Conservation (phyloP, 73 alveolate species). For the Tetrahymena borealis region DNA sequence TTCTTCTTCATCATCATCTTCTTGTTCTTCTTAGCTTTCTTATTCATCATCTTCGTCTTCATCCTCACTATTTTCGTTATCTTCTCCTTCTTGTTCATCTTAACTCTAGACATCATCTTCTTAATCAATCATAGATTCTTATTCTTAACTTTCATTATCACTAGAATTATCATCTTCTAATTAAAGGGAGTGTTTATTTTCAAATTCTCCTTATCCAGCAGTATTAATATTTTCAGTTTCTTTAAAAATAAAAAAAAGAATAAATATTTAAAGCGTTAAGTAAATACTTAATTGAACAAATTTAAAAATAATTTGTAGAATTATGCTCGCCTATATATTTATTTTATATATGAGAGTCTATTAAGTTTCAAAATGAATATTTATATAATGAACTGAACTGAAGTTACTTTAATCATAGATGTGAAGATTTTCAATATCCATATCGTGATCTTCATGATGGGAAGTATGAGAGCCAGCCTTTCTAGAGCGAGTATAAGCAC, state of each 20-base stretch:
- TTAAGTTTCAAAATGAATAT: too few species aligned
- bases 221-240: conserved; percentile 1
- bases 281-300: background rate
- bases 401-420: background rate
- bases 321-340: too few species aligned
- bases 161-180: background rate
- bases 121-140: background rate
- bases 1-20: background rate
- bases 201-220: background rate
- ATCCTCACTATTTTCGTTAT: background rate
- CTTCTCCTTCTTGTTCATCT: background rate
- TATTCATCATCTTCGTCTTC: background rate
- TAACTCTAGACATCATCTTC: background rate
- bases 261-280: too few species aligned
- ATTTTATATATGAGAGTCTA: too few species aligned
- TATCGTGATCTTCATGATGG: background rate
- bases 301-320: background rate
- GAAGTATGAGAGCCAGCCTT: background rate
- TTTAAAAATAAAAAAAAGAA: too few species aligned
- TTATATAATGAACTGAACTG: too few species aligned
- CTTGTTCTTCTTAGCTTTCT: background rate
- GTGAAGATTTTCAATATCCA: background rate
- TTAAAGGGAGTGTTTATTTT: background rate
- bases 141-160: background rate
- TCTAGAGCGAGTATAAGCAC: background rate